Percentiles rank a stretch among this genome's conserved stretches.
These are phyloP conservation scores for Pisolithus tinctorius DNA, from an alignment of 768 basidiomycete species.

Conservation along the genomic window DNA sequence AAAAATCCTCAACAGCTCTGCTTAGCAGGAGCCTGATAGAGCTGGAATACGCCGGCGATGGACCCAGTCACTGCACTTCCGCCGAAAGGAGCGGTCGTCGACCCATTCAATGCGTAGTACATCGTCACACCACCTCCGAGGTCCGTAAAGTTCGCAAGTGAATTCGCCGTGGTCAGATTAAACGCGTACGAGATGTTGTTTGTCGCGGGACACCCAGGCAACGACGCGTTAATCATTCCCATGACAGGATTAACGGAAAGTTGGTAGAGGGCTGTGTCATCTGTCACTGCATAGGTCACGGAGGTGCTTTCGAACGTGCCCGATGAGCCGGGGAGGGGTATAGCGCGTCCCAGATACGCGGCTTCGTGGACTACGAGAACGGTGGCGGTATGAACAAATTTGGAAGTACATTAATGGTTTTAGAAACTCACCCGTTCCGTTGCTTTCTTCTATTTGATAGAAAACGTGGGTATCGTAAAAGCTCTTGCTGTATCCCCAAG, in stretches of 20 bases:
- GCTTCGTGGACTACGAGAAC: slow-evolving; percentile 6
- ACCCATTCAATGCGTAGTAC: slow-evolving; percentile 7
- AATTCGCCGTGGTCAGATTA: background rate
- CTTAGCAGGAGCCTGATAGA: background rate
- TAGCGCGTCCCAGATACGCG: slow-evolving; percentile 9
- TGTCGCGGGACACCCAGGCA: slow-evolving; percentile 4
- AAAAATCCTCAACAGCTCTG: background rate
- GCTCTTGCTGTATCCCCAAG: slow-evolving; percentile 8
- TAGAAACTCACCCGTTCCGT: slow-evolving; percentile 7
- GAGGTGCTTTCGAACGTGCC: slow-evolving; percentile 4
- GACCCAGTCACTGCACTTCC: background rate
- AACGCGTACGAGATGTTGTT: slow-evolving; percentile 5
- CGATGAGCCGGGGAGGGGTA: background rate
- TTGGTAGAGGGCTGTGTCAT: slow-evolving; percentile 1
- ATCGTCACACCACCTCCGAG: slow-evolving; percentile 8
- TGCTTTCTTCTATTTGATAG: slow-evolving; percentile 6
- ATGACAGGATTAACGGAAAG: background rate
- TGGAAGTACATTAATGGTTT: too few species aligned
- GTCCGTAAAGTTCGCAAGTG: slow-evolving; percentile 6
- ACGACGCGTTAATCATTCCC: background rate
- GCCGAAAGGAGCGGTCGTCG: slow-evolving; percentile 3
- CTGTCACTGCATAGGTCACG: slow-evolving; percentile 10
- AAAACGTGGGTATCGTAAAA: slow-evolving; percentile 12
- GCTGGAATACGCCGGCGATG: slow-evolving; percentile 4
- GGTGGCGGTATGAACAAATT: too few species aligned